A percentile compares a stretch with the other conserved stretches of the same genome.
Evolutionary conservation across 2,329 filamentous ascomycete species (phyloP).

Genomic region (Amphichorda felina): DNA sequence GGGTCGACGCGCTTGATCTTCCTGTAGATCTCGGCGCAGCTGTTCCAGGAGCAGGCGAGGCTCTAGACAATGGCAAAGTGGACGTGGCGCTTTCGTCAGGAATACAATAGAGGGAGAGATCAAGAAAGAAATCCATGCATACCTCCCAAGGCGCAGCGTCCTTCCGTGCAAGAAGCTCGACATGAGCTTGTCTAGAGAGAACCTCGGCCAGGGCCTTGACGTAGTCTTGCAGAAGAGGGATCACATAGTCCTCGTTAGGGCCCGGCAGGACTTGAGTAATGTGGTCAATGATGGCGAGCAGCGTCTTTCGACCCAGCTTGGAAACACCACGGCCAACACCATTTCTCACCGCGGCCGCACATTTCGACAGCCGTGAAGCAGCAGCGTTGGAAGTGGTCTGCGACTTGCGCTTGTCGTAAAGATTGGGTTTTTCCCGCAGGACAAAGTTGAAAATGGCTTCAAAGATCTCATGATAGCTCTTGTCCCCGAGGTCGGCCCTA

Average conservation of each 20-base stretch:
- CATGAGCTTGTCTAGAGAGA: conserved; percentile 62
- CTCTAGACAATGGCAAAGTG: conserved; percentile 13
- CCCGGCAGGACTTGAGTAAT: conserved; percentile 63
- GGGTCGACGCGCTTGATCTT: conserved; percentile 15
- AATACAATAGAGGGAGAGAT: conserved; percentile 40
- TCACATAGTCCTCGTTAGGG: conserved; percentile 48
- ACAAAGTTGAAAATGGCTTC: conserved; percentile 66
- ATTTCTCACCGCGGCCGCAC: conserved; percentile 59
- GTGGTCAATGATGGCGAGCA: conserved; percentile 70
- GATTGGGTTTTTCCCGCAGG: conserved; percentile 54
- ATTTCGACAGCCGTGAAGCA: conserved; percentile 50
- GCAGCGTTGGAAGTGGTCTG: conserved; percentile 31
- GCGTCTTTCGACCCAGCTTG: conserved; percentile 62
- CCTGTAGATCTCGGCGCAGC: conserved; percentile 13
- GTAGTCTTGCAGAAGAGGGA: conserved; percentile 65
- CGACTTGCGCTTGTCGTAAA: conserved; percentile 41
- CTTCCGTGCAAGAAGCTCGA: conserved; percentile 59
- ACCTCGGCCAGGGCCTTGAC: conserved; percentile 62
- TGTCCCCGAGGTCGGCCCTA: conserved; percentile 49
- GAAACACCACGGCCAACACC: conserved; percentile 58
- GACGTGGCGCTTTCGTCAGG: conserved; percentile 26
- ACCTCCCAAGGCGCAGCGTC: conserved; percentile 52
- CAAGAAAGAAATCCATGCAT: conserved; percentile 59
- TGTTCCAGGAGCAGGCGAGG: conserved; percentile 31
- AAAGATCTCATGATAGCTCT: conserved; percentile 69